These are phyloP conservation scores for Xerocomellus intermedius DNA, from an alignment of 768 basidiomycete species.

Conservation along the genomic window DNA sequence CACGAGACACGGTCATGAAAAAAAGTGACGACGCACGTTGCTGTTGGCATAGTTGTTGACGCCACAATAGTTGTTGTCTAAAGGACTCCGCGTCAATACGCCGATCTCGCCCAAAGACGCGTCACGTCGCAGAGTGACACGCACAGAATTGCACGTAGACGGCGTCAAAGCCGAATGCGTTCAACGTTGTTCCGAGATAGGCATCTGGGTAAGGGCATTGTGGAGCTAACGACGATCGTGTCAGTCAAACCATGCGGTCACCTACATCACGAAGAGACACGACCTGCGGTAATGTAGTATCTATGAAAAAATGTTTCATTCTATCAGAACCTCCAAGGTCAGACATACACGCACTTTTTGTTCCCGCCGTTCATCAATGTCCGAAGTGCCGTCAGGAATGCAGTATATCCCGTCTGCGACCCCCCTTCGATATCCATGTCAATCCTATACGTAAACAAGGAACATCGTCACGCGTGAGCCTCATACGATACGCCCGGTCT, in stretches of 20 bases:
- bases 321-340: not conserved
- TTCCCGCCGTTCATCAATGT: constrained; percentile 28
- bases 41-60: constrained; percentile 42
- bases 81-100: not conserved
- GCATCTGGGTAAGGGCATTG: constrained; percentile 52
- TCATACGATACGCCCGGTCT: not conserved
- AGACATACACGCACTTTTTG: constrained; percentile 22
- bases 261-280: not conserved
- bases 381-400: constrained; percentile 31
- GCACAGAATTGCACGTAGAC: constrained; percentile 52
- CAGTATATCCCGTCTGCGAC: constrained; percentile 24
- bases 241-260: constrained; percentile 1
- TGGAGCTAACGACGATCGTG: constrained; percentile 23
- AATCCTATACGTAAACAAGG: constrained; percentile 20
- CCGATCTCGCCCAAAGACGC: not conserved
- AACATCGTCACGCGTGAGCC: not conserved
- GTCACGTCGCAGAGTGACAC: not conserved
- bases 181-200: constrained; percentile 41
- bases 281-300: constrained; percentile 46
- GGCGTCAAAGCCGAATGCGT: constrained; percentile 45
- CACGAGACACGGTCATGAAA: not conserved
- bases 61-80: constrained; percentile 49
- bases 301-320: constrained; percentile 16
- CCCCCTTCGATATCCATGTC: constrained; percentile 53
- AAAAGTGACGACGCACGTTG: constrained; percentile 26